A percentile compares a stretch with the other conserved stretches of the same genome.
phyloP scores from a whole-genome alignment of 805 yeast genomes.

The Lachancea nothofagi region DNA sequence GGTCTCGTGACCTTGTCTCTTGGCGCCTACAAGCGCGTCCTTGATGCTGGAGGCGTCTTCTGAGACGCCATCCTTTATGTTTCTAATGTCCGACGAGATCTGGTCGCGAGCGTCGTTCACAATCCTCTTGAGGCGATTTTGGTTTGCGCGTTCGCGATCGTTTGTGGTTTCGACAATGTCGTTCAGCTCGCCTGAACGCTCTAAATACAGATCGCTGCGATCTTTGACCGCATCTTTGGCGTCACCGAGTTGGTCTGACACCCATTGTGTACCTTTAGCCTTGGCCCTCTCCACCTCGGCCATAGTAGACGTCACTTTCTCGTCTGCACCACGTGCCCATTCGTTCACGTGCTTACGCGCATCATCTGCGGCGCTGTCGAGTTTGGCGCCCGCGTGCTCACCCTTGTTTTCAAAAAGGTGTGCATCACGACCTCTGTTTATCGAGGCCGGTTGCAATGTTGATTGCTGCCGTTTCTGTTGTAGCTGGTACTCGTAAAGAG shows the following conservation, averaged over 20 bases:
- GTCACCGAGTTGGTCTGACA: conserved; percentile 10
- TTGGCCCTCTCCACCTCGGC: conserved; percentile 12
- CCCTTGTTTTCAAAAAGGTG: conserved; percentile 10
- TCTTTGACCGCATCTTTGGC: conserved; percentile 8
- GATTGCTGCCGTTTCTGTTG: conserved; percentile 18
- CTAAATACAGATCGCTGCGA: conserved; percentile 10
- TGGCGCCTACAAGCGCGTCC: conserved; percentile 13
- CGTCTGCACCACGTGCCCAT: conserved; percentile 10
- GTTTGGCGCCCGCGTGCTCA: conserved; percentile 10
- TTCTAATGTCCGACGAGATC: conserved; percentile 10
- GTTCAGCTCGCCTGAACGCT: conserved; percentile 7
- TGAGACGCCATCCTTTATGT: conserved; percentile 16
- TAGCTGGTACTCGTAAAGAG: conserved; percentile 23
- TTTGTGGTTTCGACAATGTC: conserved; percentile 7
- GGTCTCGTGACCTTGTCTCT: conserved; percentile 5
- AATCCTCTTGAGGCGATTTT: conserved; percentile 7
- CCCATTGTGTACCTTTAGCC: conserved; percentile 11
- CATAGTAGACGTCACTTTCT: conserved; percentile 10
- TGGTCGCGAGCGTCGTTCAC: conserved; percentile 9
- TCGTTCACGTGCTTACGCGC: conserved; percentile 8
- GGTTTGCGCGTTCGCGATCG: conserved; percentile 8
- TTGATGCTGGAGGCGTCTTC: conserved; percentile 16
- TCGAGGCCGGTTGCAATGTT: conserved; percentile 5
- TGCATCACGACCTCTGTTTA: conserved; percentile 3
- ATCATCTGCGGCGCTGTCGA: conserved; percentile 8